Evolutionary conservation across 116 monocot species (phyloP).

Genomic region (Trichopus zeylanicus): DNA sequence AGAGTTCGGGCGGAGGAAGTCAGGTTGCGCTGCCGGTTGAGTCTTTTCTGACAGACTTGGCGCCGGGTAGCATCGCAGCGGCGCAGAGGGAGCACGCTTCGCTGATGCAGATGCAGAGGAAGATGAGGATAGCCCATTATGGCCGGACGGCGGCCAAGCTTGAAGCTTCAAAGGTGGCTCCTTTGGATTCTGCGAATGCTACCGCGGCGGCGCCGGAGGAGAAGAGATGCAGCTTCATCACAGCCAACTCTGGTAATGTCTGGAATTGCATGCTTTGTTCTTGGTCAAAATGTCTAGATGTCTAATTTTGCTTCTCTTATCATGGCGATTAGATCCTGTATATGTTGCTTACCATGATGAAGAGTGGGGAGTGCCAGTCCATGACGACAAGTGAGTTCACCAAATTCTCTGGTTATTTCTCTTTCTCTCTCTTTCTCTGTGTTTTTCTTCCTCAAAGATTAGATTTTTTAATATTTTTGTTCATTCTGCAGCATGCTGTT

Average conservation of each 20-base stretch:
- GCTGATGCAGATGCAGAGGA: constrained; percentile 50
- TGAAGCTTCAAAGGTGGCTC: constrained; percentile 16
- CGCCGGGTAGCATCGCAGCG: constrained; percentile 72
- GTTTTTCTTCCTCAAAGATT: constrained; percentile 7
- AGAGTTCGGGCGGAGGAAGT: constrained; percentile 12
- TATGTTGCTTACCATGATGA: constrained; percentile 90
- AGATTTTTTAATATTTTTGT: background rate
- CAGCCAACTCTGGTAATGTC: constrained; percentile 64
- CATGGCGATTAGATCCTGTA: constrained; percentile 41
- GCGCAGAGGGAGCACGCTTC: constrained; percentile 65
- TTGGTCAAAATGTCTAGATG: background rate
- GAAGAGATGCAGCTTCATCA: constrained; percentile 88
- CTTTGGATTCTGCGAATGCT: background rate
- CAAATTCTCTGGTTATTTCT: no score
- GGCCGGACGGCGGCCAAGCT: constrained; percentile 36
- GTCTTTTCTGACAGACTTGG: constrained; percentile 10
- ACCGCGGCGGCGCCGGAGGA: constrained; percentile 25
- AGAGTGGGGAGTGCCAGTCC: constrained; percentile 89
- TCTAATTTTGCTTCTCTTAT: background rate
- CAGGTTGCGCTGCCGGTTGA: background rate
- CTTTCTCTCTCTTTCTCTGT: no score
- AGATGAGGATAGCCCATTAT: constrained; percentile 78
- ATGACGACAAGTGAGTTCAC: constrained; percentile 64
- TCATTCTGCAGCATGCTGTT: constrained; percentile 58
- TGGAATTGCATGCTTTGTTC: background rate